phyloP scores from a whole-genome alignment of 2,329 filamentous ascomycete genomes.

The Tolypocladium tundrense region DNA sequence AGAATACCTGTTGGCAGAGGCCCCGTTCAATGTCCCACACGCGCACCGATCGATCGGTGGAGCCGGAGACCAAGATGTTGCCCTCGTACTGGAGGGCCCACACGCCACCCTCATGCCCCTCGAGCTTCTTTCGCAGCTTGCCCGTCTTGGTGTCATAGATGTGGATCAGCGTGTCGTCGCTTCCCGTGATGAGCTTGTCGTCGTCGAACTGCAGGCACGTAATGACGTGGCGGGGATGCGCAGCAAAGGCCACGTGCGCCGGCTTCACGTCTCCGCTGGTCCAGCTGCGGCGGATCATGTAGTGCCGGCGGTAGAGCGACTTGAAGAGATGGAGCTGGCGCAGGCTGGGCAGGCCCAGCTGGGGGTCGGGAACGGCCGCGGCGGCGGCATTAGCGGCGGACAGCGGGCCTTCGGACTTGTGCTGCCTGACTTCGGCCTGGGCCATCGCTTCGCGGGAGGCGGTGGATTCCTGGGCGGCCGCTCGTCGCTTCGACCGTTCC shows the following conservation, averaged over 20 bases:
- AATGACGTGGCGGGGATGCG: slow-evolving; percentile 91
- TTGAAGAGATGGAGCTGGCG: slow-evolving; percentile 89
- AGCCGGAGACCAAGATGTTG: slow-evolving; percentile 89
- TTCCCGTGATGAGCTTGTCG: slow-evolving; percentile 95
- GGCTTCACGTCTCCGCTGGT: slow-evolving; percentile 78
- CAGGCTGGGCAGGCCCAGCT: slow-evolving; percentile 67
- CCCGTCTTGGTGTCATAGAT: slow-evolving; percentile 97
- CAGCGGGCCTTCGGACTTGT: slow-evolving; percentile 70
- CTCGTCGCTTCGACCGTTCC: slow-evolving; percentile 44
- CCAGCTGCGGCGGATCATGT: slow-evolving; percentile 87
- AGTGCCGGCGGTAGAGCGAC: slow-evolving; percentile 85
- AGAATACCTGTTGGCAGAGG: slow-evolving; percentile 88
- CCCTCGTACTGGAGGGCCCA: slow-evolving; percentile 97
- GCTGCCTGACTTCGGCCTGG: slow-evolving; percentile 30
- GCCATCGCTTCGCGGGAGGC: slow-evolving; percentile 30
- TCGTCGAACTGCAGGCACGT: slow-evolving; percentile 97
- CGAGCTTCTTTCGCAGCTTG: slow-evolving; percentile 68
- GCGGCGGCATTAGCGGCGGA: slow-evolving; percentile 81
- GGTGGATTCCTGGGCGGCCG: slow-evolving; percentile 35
- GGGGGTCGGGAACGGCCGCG: slow-evolving; percentile 68
- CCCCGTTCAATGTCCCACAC: slow-evolving; percentile 97
- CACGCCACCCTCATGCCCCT: slow-evolving; percentile 92
- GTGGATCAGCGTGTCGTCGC: slow-evolving; percentile 94
- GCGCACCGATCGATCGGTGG: slow-evolving; percentile 94
- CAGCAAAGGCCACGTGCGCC: slow-evolving; percentile 88